These are phyloP conservation scores for Phytophthora palmivora DNA, from an alignment of 352 stramenopile genomes.

Conservation along the genomic window DNA sequence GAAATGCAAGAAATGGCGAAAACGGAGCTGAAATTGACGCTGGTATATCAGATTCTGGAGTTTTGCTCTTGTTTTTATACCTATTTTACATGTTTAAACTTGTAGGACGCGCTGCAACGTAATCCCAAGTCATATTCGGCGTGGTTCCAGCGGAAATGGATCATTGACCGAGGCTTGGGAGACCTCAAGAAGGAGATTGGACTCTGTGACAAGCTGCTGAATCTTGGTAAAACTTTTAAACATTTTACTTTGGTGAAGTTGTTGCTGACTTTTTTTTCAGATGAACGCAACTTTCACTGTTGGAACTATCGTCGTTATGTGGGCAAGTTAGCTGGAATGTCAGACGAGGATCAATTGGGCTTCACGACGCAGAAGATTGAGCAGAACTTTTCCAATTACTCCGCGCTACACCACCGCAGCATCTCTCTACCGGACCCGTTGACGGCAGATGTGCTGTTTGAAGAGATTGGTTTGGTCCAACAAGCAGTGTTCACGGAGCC, in stretches of 20 bases:
- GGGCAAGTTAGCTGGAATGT: slow-evolving; percentile 57
- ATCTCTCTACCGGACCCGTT: slow-evolving; percentile 61
- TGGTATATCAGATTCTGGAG: slow-evolving; percentile 20
- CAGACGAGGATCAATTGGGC: slow-evolving; percentile 84
- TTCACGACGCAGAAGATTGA: slow-evolving; percentile 97
- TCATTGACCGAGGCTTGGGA: slow-evolving; percentile 73
- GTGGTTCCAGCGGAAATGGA: slow-evolving; percentile 91
- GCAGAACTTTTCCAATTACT: slow-evolving; percentile 99
- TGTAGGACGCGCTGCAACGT: slow-evolving; percentile 90
- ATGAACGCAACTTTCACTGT: slow-evolving; percentile 99
- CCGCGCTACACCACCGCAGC: slow-evolving; percentile 78
- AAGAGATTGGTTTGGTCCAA: slow-evolving; percentile 89
- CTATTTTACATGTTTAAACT: slow-evolving; percentile 6
- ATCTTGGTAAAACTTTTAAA: slow-evolving; percentile 74
- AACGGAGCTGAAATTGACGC: slow-evolving; percentile 90
- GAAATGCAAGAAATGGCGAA: slow-evolving; percentile 68
- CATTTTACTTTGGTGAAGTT: slow-evolving; percentile 3
- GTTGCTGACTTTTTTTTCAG: slow-evolving; percentile 64
- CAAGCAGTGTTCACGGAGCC: slow-evolving; percentile 99
- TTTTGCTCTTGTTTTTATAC: slow-evolving; percentile 3
- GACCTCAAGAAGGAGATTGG: slow-evolving; percentile 79
- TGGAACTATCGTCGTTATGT: slow-evolving; percentile 97
- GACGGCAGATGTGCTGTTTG: slow-evolving; percentile 55
- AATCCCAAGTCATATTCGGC: slow-evolving; percentile 98
- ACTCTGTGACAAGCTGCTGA: slow-evolving; percentile 75